These are phyloP conservation scores for Fusarium guadeloupense DNA, from an alignment of 2,329 filamentous ascomycete genomes.

Conservation along the genomic window DNA sequence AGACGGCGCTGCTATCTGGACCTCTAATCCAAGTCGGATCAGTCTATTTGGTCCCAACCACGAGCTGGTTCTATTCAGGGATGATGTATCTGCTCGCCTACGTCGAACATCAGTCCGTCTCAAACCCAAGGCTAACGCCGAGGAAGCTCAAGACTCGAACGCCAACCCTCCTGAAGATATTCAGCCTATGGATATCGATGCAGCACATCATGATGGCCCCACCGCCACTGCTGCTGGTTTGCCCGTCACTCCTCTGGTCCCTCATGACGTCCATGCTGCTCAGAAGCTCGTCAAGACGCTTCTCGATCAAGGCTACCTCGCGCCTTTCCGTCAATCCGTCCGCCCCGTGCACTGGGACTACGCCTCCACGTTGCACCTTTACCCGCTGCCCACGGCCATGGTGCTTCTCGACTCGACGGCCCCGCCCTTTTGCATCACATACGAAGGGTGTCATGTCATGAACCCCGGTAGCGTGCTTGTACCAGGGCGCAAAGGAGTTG, in stretches of 20 bases:
- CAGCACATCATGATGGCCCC: conserved; percentile 34
- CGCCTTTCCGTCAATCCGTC: conserved; percentile 82
- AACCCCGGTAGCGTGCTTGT: conserved; percentile 86
- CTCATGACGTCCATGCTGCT: conserved; percentile 66
- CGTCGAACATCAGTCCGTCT: conserved; percentile 80
- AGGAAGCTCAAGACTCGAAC: conserved; percentile 37
- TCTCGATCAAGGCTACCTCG: conserved; percentile 87
- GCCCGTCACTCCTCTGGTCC: conserved; percentile 52
- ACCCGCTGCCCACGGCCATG: conserved; percentile 86
- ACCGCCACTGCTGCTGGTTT: conserved; percentile 22
- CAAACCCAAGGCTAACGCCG: conserved; percentile 55
- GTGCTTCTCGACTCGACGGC: conserved; percentile 84
- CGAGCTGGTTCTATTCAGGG: conserved; percentile 86
- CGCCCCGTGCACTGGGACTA: conserved; percentile 93
- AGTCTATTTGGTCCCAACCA: conserved; percentile 87
- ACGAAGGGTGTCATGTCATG: conserved; percentile 95
- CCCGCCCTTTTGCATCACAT: conserved; percentile 85
- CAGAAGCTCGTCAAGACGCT: conserved; percentile 89
- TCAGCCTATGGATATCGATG: conserved; percentile 54
- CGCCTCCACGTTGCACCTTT: conserved; percentile 78
- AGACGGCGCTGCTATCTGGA: conserved; percentile 76
- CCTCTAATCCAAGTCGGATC: conserved; percentile 84
- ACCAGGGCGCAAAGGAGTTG: conserved; percentile 71
- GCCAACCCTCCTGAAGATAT: conserved; percentile 23
- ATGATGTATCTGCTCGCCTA: conserved; percentile 84